Evolutionary conservation across 75 land plant genomes (phyloP).

Genomic region (Pseudotsuga menziesii): DNA sequence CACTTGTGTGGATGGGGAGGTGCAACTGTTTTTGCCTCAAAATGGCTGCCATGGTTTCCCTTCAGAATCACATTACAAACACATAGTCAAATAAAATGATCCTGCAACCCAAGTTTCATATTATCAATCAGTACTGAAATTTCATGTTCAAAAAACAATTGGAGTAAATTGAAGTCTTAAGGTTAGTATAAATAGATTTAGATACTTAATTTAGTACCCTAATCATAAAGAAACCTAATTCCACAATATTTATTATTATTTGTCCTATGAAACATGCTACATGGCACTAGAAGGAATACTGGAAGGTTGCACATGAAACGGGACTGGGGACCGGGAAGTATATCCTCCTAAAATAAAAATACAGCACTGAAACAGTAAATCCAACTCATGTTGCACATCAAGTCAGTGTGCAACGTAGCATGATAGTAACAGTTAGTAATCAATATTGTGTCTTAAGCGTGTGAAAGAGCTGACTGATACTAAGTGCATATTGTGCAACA

Average conservation of each 20-base stretch:
- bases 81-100: neutral
- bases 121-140: neutral
- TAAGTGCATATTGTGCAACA: neutral
- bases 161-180: neutral
- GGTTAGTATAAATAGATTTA: neutral
- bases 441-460: no score
- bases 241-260: no score
- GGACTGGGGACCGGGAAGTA: no score
- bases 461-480: neutral
- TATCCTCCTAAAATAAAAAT: neutral
- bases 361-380: neutral
- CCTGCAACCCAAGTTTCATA: neutral
- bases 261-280: no score
- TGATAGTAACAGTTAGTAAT: neutral
- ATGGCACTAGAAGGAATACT: no score
- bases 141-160: neutral
- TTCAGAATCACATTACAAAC: conserved; percentile 22
- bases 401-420: neutral
- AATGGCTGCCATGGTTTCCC: conserved; percentile 75
- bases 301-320: no score
- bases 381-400: neutral
- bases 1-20: conserved; percentile 76
- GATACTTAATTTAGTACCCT: neutral
- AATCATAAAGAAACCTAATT: neutral
- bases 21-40: conserved; percentile 54